These are phyloP conservation scores for Pleurotus ostreatus DNA, from an alignment of 768 basidiomycete species.

Conservation along the genomic window DNA sequence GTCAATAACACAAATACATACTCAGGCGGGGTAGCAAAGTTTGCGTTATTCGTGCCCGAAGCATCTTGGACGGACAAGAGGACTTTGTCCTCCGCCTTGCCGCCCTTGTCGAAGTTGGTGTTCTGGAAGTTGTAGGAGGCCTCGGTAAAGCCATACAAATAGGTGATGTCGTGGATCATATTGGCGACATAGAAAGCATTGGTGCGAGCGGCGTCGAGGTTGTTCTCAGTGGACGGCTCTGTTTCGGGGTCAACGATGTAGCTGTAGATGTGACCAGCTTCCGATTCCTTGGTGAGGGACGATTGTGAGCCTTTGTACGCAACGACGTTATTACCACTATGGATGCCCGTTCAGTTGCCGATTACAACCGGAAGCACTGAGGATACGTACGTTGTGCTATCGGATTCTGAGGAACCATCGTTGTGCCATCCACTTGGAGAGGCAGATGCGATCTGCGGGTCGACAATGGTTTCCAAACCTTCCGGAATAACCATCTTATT, in stretches of 20 bases:
- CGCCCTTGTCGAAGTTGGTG: slow-evolving; percentile 50
- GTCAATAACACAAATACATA: slow-evolving; percentile 16
- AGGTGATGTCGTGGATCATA: slow-evolving; percentile 48
- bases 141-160: slow-evolving; percentile 58
- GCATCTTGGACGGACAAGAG: slow-evolving; percentile 47
- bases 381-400: slow-evolving; percentile 8
- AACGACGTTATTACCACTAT: slow-evolving; percentile 32
- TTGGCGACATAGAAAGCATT: slow-evolving; percentile 61
- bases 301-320: slow-evolving; percentile 25
- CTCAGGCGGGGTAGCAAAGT: slow-evolving; percentile 43
- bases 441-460: slow-evolving; percentile 49
- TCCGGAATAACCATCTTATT: slow-evolving; percentile 44
- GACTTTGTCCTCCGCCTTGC: slow-evolving; percentile 45
- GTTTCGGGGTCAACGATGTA: slow-evolving; percentile 23
- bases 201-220: slow-evolving; percentile 50
- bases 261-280: slow-evolving; percentile 26
- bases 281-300: slow-evolving; percentile 29
- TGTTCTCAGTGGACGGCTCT: slow-evolving; percentile 28
- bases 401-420: slow-evolving; percentile 14
- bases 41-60: slow-evolving; percentile 38
- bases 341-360: too few species aligned
- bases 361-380: too few species aligned
- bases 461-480: slow-evolving; percentile 42
- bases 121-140: slow-evolving; percentile 56
- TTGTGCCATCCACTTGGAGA: slow-evolving; percentile 58